phyloP scores from a whole-genome alignment of 176 grass and related monocot species.

The Raddia distichophylla region DNA sequence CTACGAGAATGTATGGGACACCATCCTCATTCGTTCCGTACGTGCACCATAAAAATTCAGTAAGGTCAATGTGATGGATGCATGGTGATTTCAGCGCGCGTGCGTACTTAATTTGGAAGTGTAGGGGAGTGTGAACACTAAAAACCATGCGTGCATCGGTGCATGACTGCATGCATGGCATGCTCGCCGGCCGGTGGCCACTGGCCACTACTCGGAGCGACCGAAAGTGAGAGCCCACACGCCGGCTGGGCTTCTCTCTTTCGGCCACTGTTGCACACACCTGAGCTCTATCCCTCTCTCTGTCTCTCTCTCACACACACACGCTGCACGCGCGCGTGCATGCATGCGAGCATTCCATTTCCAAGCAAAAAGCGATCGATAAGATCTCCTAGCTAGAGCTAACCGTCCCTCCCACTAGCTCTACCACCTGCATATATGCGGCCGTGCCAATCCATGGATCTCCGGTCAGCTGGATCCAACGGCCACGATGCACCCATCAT shows the following conservation, averaged over 20 bases:
- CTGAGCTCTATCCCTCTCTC: background rate
- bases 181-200: background rate
- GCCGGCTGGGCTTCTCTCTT: slow-evolving; percentile 12
- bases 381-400: slow-evolving; percentile 22
- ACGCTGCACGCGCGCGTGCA: background rate
- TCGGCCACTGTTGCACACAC: slow-evolving; percentile 28
- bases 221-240: slow-evolving; percentile 24
- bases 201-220: background rate
- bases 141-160: background rate
- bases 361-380: slow-evolving; percentile 25
- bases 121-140: background rate
- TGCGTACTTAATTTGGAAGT: background rate
- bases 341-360: slow-evolving; percentile 1
- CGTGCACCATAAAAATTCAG: too few relatives aligned
- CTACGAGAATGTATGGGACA: too few relatives aligned
- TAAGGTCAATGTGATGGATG: background rate
- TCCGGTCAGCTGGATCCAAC: background rate
- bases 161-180: background rate
- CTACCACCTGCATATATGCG: too few relatives aligned
- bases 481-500: slow-evolving; percentile 25
- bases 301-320: background rate
- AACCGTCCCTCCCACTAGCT: slow-evolving; percentile 27
- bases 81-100: background rate
- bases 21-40: too few relatives aligned
- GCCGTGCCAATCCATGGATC: too few relatives aligned